phyloP scores from a whole-genome alignment of 192 early-diverging fungal species.

The Gaertneriomyces sp. region DNA sequence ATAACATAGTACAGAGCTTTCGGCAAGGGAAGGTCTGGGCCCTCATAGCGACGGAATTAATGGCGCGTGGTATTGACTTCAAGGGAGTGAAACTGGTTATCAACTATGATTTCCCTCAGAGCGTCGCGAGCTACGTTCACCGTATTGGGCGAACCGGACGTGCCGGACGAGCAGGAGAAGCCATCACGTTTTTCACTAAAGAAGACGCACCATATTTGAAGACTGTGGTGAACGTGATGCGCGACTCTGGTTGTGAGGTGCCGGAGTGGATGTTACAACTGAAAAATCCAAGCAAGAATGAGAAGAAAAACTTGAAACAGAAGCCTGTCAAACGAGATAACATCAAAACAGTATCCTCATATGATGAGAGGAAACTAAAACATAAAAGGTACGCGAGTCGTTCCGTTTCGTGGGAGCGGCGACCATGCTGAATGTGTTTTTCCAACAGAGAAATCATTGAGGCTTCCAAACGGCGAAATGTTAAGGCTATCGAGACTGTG shows the following conservation, averaged over 20 bases:
- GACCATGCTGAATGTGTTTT: too few relatives aligned
- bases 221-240: constrained; percentile 96
- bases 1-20: constrained; percentile 85
- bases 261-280: constrained; percentile 97
- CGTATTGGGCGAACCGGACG: constrained; percentile 97
- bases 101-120: constrained; percentile 98
- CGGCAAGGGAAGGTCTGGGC: constrained; percentile 89
- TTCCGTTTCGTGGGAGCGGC: too few relatives aligned
- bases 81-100: constrained; percentile 95
- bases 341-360: constrained; percentile 75
- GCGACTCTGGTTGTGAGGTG: constrained; percentile 89
- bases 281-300: constrained; percentile 60
- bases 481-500: too few relatives aligned
- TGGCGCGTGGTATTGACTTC: constrained; percentile 98
- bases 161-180: constrained; percentile 84
- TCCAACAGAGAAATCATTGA: too few relatives aligned
- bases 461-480: too few relatives aligned
- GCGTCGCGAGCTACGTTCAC: constrained; percentile 90
- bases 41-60: constrained; percentile 92
- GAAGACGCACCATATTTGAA: constrained; percentile 86
- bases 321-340: constrained; percentile 66
- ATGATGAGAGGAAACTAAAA: constrained; percentile 66
- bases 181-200: constrained; percentile 94
- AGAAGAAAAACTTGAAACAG: constrained; percentile 60
- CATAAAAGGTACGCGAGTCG: constrained; percentile 50